phyloP scores from a whole-genome alignment of 2,329 filamentous ascomycete genomes.

The Ophiocordyceps australis region DNA sequence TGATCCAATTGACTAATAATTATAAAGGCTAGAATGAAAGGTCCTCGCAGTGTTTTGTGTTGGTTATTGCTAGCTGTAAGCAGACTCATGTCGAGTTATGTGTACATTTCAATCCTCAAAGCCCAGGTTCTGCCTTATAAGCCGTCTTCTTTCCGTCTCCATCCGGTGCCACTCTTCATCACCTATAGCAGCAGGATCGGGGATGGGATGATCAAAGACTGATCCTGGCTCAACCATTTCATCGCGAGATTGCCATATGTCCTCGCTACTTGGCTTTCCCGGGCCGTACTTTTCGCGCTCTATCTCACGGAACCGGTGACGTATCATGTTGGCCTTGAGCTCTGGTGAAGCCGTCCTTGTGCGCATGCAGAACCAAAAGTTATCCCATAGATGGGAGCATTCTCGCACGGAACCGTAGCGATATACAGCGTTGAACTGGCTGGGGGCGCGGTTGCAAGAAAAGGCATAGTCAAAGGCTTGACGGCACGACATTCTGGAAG shows the following conservation, averaged over 20 bases:
- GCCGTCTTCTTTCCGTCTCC: conserved; percentile 14
- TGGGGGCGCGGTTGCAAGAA: conserved; percentile 81
- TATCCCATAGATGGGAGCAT: conserved; percentile 75
- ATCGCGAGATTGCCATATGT: conserved; percentile 68
- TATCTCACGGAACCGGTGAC: conserved; percentile 50
- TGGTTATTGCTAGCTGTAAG: too few relatives aligned
- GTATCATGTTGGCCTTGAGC: conserved; percentile 42
- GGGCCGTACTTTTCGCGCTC: conserved; percentile 44
- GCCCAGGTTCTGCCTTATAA: conserved; percentile 15
- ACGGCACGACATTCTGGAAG: conserved; percentile 73
- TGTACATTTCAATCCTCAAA: too few relatives aligned
- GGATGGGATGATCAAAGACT: conserved; percentile 23
- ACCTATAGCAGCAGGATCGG: conserved; percentile 15
- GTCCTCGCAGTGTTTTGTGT: too few relatives aligned
- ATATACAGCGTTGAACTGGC: conserved; percentile 85
- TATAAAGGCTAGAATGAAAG: too few relatives aligned
- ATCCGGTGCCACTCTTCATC: conserved; percentile 24
- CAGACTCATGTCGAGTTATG: too few relatives aligned
- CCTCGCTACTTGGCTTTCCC: conserved; percentile 58
- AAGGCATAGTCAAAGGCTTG: conserved; percentile 83
- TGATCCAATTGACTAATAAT: too few relatives aligned
- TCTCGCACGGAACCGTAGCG: conserved; percentile 60
- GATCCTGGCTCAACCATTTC: conserved; percentile 33
- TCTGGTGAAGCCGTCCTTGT: conserved; percentile 43
- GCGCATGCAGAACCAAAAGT: conserved; percentile 98